Conservation (phyloP, 2,329 filamentous ascomycete genomes). For the Rutstroemia sp. region DNA sequence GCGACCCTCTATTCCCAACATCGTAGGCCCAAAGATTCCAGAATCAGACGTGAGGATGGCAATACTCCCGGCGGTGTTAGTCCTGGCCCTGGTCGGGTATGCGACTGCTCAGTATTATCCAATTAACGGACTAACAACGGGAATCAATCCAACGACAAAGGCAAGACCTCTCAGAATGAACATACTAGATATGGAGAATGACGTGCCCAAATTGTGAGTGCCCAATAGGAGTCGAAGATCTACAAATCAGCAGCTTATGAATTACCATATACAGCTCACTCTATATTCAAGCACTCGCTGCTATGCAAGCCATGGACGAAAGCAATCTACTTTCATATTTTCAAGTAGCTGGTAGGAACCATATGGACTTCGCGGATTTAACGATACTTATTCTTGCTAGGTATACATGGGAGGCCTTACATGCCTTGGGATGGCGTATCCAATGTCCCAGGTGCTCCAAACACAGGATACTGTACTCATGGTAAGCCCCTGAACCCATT, state of each 20-base stretch:
- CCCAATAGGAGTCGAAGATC: background rate
- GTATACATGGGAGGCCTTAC: constrained; percentile 22
- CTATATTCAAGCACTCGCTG: constrained; percentile 10
- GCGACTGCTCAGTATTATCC: constrained; percentile 5
- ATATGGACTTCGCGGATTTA: background rate
- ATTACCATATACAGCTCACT: constrained; percentile 14
- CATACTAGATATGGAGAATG: constrained; percentile 20
- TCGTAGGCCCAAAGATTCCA: too few species aligned
- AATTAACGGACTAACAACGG: constrained; percentile 18
- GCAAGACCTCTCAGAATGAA: constrained; percentile 19
- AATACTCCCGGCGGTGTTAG: background rate
- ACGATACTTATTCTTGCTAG: constrained; percentile 3
- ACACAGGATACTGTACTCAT: constrained; percentile 27
- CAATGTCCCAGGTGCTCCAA: constrained; percentile 7
- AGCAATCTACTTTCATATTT: constrained; percentile 18
- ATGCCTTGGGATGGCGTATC: constrained; percentile 21
- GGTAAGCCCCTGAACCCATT: constrained; percentile 8
- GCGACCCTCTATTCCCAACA: too few species aligned
- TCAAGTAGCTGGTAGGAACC: constrained; percentile 19
- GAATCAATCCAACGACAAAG: constrained; percentile 11
- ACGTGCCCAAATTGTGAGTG: constrained; percentile 8
- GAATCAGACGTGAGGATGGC: background rate
- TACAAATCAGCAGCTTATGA: background rate
- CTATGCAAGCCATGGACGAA: constrained; percentile 19
- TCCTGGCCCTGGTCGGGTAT: background rate